Evolutionary conservation across 495 filamentous ascomycete genomes (phyloP), one percentile per base, ranked within the genome.

Genomic region (Mycothermus thermophilus): DNA sequence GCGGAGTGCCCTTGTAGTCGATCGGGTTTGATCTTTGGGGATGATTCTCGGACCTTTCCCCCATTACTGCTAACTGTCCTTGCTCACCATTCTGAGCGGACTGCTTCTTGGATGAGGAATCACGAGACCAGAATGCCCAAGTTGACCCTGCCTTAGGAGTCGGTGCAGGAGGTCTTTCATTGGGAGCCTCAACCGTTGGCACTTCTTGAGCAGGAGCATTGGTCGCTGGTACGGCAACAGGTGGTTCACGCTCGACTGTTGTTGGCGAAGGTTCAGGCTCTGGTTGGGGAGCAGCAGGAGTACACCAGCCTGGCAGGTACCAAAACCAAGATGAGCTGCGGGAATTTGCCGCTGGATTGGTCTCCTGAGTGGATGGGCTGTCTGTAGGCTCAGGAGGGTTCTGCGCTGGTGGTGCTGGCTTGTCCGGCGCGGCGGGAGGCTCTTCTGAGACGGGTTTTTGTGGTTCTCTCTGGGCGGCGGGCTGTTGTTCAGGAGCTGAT

Each of bases 111-210:
- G 63, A 35, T 34, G 48, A 60, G 14, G 52, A 42, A 12, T 83
- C 80, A 35, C 70, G 74, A 5, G 79, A 83, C 80, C 80, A 92
- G 42, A 92, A 92, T 1, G 78, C 83, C 83, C 83, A 92, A 1
- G 77, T 80, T 5, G 80, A 80, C 13, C 77, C 68, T 40, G 65
- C 72, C 20, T 53, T 57, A 13, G 55, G 51, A 14, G 29, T 43
- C 11, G 55, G 54, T 27, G 44, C 34, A n/a, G 32, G 51, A 8
- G 56, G 51, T n/a, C n/a, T n/a, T 31, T 41, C 38, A 13, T 52
- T 30, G 7, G 34, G 31, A 11, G 38, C 25, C 5, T 46, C 35
- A 28, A 40, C 35, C 8, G 53, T 40, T 12, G 58, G 57, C 23
- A 50, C 54, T 31, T 66, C 57, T 22, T 59, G 42, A 3, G 51